Conservation (phyloP, 23 red algal genomes). For the Cyanidiococcus yangmingshanensis region DNA sequence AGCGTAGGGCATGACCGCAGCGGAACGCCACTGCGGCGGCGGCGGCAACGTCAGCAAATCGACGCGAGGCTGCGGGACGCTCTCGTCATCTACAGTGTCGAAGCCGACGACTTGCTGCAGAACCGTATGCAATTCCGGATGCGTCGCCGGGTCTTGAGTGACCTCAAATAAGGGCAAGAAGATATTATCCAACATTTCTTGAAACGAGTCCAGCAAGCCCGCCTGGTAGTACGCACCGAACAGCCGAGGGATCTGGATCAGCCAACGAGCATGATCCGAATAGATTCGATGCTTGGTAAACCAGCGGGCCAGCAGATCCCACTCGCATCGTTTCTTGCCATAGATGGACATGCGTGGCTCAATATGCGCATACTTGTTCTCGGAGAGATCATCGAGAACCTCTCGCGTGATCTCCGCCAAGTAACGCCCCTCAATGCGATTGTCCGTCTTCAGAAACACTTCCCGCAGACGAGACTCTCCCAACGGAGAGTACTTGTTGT, state of each 20-base stretch:
- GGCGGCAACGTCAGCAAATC: slow-evolving; percentile 40
- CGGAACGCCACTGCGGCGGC: slow-evolving; percentile 43
- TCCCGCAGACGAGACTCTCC: slow-evolving; percentile 82
- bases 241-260: slow-evolving; percentile 87
- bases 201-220: slow-evolving; percentile 51
- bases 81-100: slow-evolving; percentile 95
- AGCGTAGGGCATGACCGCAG: slow-evolving; percentile 65
- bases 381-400: slow-evolving; percentile 52
- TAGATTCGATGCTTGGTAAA: slow-evolving; percentile 61
- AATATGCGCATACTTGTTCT: slow-evolving; percentile 77
- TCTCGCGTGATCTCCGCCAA: slow-evolving; percentile 78
- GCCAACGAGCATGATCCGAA: slow-evolving; percentile 70
- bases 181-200: slow-evolving; percentile 48
- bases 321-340: slow-evolving; percentile 55
- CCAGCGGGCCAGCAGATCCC: slow-evolving; percentile 63
- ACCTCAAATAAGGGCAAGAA: slow-evolving; percentile 85
- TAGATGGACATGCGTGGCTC: slow-evolving; percentile 92
- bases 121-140: slow-evolving; percentile 44
- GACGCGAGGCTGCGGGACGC: slow-evolving; percentile 44
- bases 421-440: slow-evolving; percentile 71
- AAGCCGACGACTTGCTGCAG: slow-evolving; percentile 91
- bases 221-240: slow-evolving; percentile 53
- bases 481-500: slow-evolving; percentile 54
- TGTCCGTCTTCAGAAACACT: slow-evolving; percentile 96
- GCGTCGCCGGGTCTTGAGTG: slow-evolving; percentile 54